Conservation (phyloP, 2,329 filamentous ascomycete genomes). For the Capronia epimyces region DNA sequence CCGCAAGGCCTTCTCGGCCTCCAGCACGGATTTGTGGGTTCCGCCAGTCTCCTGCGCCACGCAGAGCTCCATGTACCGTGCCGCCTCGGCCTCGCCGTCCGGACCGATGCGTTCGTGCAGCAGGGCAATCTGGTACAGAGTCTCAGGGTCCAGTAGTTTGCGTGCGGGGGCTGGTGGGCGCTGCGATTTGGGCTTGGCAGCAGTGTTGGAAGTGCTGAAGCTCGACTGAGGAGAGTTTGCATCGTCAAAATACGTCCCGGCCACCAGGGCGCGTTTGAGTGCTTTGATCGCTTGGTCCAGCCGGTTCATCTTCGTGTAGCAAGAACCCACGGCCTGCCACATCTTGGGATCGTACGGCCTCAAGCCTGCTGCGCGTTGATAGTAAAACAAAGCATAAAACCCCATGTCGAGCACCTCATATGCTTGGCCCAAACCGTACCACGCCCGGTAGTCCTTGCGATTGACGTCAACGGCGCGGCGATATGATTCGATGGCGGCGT, state of each 20-base stretch:
- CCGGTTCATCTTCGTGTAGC: constrained; percentile 82
- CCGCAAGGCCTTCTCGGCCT: constrained; percentile 18
- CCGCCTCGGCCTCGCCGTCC: constrained; percentile 72
- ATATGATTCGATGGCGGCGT: constrained; percentile 95
- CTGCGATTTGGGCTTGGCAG: constrained; percentile 4
- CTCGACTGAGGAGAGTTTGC: constrained; percentile 37
- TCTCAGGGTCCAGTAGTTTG: constrained; percentile 77
- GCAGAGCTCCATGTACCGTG: constrained; percentile 89
- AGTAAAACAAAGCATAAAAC: constrained; percentile 94
- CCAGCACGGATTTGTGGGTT: constrained; percentile 33
- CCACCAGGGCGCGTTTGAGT: constrained; percentile 82
- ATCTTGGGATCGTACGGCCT: constrained; percentile 97
- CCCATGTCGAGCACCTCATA: constrained; percentile 99
- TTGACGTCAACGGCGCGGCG: constrained; percentile 93
- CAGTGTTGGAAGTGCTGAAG: constrained; percentile 24
- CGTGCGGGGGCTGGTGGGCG: constrained; percentile 20
- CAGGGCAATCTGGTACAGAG: constrained; percentile 79
- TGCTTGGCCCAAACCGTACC: constrained; percentile 94
- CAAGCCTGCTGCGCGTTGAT: constrained; percentile 86
- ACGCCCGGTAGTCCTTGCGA: constrained; percentile 90
- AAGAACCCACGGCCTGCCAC: constrained; percentile 95
- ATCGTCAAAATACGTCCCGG: constrained; percentile 77
- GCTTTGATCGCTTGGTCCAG: constrained; percentile 89
- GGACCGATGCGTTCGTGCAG: constrained; percentile 72
- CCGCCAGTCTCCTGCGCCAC: constrained; percentile 84